phyloP scores from a whole-genome alignment of 768 basidiomycete species.

The Pleurotus cornucopiae region DNA sequence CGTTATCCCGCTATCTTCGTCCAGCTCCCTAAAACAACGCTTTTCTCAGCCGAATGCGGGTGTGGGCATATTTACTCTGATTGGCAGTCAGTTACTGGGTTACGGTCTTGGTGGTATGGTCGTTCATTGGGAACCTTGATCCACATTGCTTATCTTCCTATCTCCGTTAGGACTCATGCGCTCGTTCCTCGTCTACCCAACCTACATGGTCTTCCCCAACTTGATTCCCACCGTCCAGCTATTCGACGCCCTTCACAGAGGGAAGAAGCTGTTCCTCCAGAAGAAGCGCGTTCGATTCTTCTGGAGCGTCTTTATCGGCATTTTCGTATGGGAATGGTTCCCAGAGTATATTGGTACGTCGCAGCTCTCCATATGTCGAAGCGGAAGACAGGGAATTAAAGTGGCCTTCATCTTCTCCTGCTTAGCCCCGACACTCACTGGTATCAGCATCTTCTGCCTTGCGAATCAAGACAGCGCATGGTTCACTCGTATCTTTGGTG shows the following conservation, averaged over 20 bases:
- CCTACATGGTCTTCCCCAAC: conserved; percentile 41
- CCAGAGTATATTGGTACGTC: conserved; percentile 43
- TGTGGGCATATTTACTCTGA: conserved; percentile 38
- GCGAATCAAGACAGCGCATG: conserved; percentile 42
- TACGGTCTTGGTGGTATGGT: conserved; percentile 34
- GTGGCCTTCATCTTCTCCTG: conserved; percentile 12
- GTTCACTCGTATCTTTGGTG: conserved; percentile 54
- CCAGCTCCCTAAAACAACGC: neutral
- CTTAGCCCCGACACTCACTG: conserved; percentile 40
- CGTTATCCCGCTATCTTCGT: neutral
- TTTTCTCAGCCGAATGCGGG: conserved; percentile 31
- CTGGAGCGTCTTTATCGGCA: conserved; percentile 47
- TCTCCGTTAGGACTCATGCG: conserved; percentile 32
- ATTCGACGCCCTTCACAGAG: conserved; percentile 43
- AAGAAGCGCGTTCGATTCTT: conserved; percentile 55
- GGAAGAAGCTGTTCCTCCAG: conserved; percentile 37
- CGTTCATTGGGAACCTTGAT: neutral
- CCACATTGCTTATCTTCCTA: conserved; percentile 9
- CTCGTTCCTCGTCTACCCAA: conserved; percentile 50
- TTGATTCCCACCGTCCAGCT: conserved; percentile 31
- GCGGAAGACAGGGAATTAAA: too few species aligned
- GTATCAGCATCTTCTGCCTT: conserved; percentile 57
- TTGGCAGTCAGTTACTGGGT: conserved; percentile 34
- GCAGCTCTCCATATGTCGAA: too few species aligned
- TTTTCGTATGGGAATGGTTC: conserved; percentile 56